Evolutionary conservation across 371 early-diverging fungal species (phyloP).

Genomic region (Saksenaea oblongispora): DNA sequence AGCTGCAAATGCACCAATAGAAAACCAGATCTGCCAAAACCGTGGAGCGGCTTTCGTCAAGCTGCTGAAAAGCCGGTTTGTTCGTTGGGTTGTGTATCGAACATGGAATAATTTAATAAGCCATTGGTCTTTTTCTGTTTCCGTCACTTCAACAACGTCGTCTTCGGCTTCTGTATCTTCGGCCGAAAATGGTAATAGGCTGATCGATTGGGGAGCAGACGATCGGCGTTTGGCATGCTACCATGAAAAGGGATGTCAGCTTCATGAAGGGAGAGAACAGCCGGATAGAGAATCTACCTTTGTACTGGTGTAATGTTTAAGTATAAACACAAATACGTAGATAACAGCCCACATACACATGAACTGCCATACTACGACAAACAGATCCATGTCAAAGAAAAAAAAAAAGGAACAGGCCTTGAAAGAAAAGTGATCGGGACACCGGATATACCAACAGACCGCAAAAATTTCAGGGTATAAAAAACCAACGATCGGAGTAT

Average conservation of each 20-base stretch:
- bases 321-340: conserved; percentile 31
- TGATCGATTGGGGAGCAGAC: background rate
- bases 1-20: conserved; percentile 54
- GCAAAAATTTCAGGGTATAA: too few species aligned
- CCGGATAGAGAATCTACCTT: conserved; percentile 14
- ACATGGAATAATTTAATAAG: conserved; percentile 53
- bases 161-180: conserved; percentile 12
- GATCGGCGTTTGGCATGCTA: background rate
- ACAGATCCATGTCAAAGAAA: conserved; percentile 28
- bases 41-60: conserved; percentile 43
- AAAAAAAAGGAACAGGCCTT: background rate
- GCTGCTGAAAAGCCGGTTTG: conserved; percentile 52
- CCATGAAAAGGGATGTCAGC: background rate
- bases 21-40: conserved; percentile 69
- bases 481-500: too few species aligned
- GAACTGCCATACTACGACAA: conserved; percentile 37
- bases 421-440: conserved; percentile 11
- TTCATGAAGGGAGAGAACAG: too few species aligned
- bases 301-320: conserved; percentile 28
- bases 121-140: conserved; percentile 35
- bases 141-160: background rate
- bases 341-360: conserved; percentile 36
- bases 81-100: conserved; percentile 59
- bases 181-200: conserved; percentile 23
- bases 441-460: too few species aligned